Base-by-base conservation (phyloP, 2,329 filamentous ascomycete genomes). In the Trichothecium roseum region DNA sequence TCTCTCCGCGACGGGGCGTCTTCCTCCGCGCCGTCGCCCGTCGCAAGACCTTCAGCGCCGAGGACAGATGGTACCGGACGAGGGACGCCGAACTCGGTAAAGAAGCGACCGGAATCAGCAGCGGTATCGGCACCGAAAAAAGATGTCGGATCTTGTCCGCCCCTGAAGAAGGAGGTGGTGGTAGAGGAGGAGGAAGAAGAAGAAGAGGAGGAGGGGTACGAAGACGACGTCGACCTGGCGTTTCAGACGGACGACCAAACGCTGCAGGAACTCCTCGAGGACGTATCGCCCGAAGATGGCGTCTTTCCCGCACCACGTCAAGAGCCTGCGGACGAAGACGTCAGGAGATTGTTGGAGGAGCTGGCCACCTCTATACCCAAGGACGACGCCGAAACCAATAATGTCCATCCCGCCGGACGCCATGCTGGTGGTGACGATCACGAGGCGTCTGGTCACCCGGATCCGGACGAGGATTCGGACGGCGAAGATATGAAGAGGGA, bases 231-330 rank as follows among this genome's bases (percentile, higher is more conserved):
- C 4, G 58, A 61, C 1, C 45, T 55, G 2, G 46, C 68, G 14
- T 56, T 67, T 18, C 53, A 60, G 26, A 67, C 64, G 3, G 69
- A 72, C 42, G 69, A 74, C n/a, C 55, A 63, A 32, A 68, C 63
- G 1, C 53, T 74, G 1, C 62, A 74, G 37, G 68, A 72, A 39
- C 56, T 75, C 8, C 56, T 76, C 3, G 59, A 56, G 3, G 60
- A 64, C 18, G 55, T 68, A 2, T 51, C 51, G 24, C 46, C 55
- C 0, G 56, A 62, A 9, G 54, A 60, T n/a, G n/a, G n/a, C 16
- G 40, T 36, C 4, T 44, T 49, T 34, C 42, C 41, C 40, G 20
- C 37, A n/a, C n/a, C n/a, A n/a, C n/a, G n/a, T 14, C 30, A 37
- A 7, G 48, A 49, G 20, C 45, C 55, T 2, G 47, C 49, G 18